Evolutionary conservation across 1,139 yeast species (phyloP).

Genomic region (Pichia terricola): DNA sequence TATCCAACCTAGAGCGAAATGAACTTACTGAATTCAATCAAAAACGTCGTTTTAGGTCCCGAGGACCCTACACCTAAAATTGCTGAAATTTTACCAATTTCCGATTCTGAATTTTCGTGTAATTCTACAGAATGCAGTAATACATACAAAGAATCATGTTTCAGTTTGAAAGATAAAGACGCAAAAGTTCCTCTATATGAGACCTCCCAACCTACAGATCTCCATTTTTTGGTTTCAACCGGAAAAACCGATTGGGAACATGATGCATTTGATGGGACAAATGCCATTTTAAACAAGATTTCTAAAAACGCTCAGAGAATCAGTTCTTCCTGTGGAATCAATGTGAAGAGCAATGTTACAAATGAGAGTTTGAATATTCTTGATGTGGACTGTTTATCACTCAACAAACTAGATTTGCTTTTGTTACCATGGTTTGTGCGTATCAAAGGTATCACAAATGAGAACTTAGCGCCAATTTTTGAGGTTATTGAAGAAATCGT

Average conservation of each 20-base stretch:
- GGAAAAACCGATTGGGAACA: constrained; percentile 81
- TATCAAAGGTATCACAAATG: constrained; percentile 43
- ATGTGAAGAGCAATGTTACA: constrained; percentile 18
- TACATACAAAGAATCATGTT: constrained; percentile 43
- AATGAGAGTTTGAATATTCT: constrained; percentile 8
- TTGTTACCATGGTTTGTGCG: constrained; percentile 75
- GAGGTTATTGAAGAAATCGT: constrained; percentile 36
- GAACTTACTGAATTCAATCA: constrained; percentile 7
- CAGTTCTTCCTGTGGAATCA: constrained; percentile 30
- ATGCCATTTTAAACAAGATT: constrained; percentile 33
- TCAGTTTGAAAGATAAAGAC: constrained; percentile 42
- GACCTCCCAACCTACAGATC: constrained; percentile 55
- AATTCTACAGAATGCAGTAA: constrained; percentile 33
- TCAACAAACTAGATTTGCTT: constrained; percentile 44
- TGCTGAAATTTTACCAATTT: constrained; percentile 18
- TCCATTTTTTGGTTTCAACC: constrained; percentile 73
- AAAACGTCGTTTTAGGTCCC: constrained; percentile 2
- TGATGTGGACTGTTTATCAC: constrained; percentile 10
- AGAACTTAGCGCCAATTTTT: constrained; percentile 38
- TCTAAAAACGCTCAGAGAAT: background rate
- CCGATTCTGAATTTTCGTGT: constrained; percentile 35
- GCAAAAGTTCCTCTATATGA: constrained; percentile 46
- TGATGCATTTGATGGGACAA: constrained; percentile 45
- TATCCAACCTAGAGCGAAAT: too few relatives aligned
- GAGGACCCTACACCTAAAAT: constrained; percentile 11